Percentiles rank a stretch among this genome's conserved stretches.
Conservation (phyloP, 805 yeast species). For the Myxozyma melibiosi region DNA sequence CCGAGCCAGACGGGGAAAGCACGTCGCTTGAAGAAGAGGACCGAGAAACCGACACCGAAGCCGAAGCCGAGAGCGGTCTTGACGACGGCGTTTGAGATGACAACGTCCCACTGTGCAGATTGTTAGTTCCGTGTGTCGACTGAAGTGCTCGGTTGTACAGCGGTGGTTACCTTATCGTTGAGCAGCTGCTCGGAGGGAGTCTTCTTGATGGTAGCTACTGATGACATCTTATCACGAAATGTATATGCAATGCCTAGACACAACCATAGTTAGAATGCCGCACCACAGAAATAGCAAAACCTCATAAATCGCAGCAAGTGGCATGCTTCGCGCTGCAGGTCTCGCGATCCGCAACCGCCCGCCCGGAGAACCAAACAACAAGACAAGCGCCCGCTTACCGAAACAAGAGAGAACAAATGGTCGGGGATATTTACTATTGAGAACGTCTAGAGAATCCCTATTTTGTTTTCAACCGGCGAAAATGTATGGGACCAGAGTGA, state of each 20-base stretch:
- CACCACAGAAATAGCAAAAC: no score
- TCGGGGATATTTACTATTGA: no score
- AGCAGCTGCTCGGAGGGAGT: slow-evolving; percentile 41
- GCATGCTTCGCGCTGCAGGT: no score
- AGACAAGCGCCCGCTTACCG: not conserved
- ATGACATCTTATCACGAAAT: slow-evolving; percentile 1
- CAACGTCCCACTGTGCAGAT: slow-evolving; percentile 80
- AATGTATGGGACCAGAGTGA: no score
- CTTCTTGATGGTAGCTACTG: slow-evolving; percentile 30
- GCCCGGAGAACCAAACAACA: no score
- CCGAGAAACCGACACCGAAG: slow-evolving; percentile 91
- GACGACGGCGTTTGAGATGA: slow-evolving; percentile 87
- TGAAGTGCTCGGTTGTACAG: no score
- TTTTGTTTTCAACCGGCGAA: no score
- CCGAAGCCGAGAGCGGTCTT: slow-evolving; percentile 97
- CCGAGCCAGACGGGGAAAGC: slow-evolving; percentile 98
- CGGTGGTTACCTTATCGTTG: slow-evolving; percentile 44
- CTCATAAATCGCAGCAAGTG: no score
- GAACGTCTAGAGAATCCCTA: no score
- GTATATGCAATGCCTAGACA: not conserved
- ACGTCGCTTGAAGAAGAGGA: slow-evolving; percentile 86
- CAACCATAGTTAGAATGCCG: not conserved
- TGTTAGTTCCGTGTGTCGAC: not conserved
- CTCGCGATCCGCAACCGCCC: no score
- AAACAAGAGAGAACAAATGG: not conserved